Evolutionary conservation across 2,329 filamentous ascomycete species (phyloP).

Genomic region (Phialophora verrucosa): DNA sequence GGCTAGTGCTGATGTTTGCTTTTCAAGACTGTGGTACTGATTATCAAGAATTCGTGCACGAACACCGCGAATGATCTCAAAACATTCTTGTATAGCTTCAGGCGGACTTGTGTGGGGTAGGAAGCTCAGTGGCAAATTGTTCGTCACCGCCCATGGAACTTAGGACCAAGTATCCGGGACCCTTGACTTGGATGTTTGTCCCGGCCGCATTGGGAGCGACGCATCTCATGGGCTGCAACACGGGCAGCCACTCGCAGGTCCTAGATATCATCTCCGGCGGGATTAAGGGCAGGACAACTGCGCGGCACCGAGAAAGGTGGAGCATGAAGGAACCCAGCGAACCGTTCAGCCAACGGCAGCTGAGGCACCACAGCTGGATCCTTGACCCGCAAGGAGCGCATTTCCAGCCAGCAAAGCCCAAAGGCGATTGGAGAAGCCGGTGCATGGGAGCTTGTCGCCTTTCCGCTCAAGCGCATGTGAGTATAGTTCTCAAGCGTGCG

Average conservation of each 20-base stretch:
- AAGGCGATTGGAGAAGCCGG: not conserved
- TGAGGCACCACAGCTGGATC: not conserved
- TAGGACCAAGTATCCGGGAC: not conserved
- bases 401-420: not conserved
- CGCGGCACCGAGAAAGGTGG: not conserved
- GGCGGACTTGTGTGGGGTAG: not conserved
- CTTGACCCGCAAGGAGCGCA: not conserved
- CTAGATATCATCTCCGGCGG: not conserved
- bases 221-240: not conserved
- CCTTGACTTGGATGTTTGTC: not conserved
- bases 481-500: no score
- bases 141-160: conserved; percentile 8
- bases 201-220: not conserved
- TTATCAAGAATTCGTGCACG: conserved; percentile 1
- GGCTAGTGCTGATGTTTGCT: not conserved
- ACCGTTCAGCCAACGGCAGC: not conserved
- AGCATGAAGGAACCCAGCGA: not conserved
- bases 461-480: no score
- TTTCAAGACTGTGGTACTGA: not conserved
- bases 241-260: not conserved
- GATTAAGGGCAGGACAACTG: not conserved
- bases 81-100: conserved; percentile 7
- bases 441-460: not conserved
- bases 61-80: not conserved
- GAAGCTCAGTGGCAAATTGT: not conserved